Conservation (phyloP, 2,329 filamentous ascomycete species). For the Paracorniculantispora psalliotae region DNA sequence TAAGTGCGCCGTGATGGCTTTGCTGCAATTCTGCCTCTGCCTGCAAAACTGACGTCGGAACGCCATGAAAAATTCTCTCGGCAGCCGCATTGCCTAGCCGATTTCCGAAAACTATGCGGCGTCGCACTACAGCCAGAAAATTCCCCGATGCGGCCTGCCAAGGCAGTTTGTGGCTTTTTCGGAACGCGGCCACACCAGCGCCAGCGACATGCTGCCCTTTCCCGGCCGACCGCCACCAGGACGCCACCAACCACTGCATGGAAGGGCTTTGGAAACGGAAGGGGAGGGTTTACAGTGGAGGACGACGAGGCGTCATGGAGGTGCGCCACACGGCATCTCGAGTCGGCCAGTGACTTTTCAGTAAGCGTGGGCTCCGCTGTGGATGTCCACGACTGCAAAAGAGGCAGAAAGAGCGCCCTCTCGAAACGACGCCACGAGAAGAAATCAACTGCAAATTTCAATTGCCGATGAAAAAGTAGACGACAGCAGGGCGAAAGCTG, state of each 20-base stretch:
- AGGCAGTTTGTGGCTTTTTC: slow-evolving; percentile 6
- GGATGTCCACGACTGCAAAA: background rate
- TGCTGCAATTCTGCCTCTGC: background rate
- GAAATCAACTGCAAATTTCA: background rate
- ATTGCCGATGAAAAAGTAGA: background rate
- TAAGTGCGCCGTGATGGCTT: background rate
- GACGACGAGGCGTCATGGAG: background rate
- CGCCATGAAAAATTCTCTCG: background rate
- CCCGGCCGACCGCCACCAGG: background rate
- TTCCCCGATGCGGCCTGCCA: slow-evolving; percentile 9
- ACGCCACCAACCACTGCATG: background rate
- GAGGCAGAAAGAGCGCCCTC: background rate
- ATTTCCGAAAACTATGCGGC: background rate
- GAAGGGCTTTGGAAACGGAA: slow-evolving; percentile 1
- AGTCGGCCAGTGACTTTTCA: background rate
- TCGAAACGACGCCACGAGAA: background rate
- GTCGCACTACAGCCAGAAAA: background rate
- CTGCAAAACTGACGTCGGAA: background rate
- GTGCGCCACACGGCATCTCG: slow-evolving; percentile 9
- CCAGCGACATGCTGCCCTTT: background rate
- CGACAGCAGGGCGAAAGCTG: background rate
- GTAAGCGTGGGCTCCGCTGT: slow-evolving; percentile 3
- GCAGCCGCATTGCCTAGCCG: slow-evolving; percentile 3
- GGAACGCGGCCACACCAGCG: background rate
- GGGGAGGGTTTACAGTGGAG: background rate